phyloP scores from a whole-genome alignment of 345 rosid genomes.

The Eucalyptus erythrocorys region DNA sequence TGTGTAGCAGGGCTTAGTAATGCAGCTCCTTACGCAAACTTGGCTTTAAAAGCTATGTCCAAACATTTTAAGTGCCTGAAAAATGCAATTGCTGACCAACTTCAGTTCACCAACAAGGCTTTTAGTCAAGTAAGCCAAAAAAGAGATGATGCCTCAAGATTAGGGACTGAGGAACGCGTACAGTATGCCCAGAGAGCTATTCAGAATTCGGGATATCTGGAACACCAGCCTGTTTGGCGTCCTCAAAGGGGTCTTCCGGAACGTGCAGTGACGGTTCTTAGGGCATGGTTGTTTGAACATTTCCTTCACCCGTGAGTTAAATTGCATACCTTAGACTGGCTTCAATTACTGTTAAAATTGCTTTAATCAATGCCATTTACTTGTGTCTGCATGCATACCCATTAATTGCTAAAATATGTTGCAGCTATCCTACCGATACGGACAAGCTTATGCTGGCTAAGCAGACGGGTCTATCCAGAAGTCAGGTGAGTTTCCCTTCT shows the following conservation, averaged over 20 bases:
- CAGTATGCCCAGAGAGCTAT: slow-evolving; percentile 26
- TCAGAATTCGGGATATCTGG: slow-evolving; percentile 27
- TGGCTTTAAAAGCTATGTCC: slow-evolving; percentile 66
- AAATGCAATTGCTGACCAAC: slow-evolving; percentile 67
- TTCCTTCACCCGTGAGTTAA: slow-evolving; percentile 87
- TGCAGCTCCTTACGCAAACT: slow-evolving; percentile 68
- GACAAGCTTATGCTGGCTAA: slow-evolving; percentile 89
- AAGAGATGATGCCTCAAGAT: slow-evolving; percentile 35
- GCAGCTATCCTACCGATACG: slow-evolving; percentile 84
- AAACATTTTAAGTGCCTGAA: slow-evolving; percentile 73
- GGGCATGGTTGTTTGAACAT: slow-evolving; percentile 88
- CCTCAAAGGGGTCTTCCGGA: slow-evolving; percentile 90
- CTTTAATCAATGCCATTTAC: not conserved
- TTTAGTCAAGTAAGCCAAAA: slow-evolving; percentile 16
- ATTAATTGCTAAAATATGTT: not conserved
- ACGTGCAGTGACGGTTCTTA: slow-evolving; percentile 72
- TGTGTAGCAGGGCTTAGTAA: slow-evolving; percentile 77
- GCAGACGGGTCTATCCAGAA: slow-evolving; percentile 83
- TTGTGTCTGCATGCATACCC: not conserved
- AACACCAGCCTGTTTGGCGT: slow-evolving; percentile 82
- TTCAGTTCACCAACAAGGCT: slow-evolving; percentile 37
- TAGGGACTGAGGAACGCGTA: slow-evolving; percentile 28
- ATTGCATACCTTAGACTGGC: not conserved
- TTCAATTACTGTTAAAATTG: not conserved
- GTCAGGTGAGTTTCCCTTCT: slow-evolving; percentile 41